A percentile compares a stretch with the other conserved stretches of the same genome.
phyloP scores from a whole-genome alignment of 164 flowering plant species.

The Chloranthus sessilifolius region DNA sequence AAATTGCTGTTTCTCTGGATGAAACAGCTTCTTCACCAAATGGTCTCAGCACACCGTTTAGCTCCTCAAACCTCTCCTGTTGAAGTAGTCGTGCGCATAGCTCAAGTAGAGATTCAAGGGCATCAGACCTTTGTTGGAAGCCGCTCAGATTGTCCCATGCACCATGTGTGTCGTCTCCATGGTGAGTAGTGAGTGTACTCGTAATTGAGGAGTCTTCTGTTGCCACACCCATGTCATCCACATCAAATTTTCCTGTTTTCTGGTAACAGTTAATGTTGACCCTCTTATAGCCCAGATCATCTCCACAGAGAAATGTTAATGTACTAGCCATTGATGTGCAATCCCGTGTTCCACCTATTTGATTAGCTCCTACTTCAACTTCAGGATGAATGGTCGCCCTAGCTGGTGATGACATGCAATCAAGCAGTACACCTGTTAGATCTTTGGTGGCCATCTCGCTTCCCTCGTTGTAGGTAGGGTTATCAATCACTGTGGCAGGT shows the following conservation, averaged over 20 bases:
- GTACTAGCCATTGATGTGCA: conserved; percentile 20
- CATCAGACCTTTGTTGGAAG: conserved; percentile 68
- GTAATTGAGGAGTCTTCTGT: conserved; percentile 27
- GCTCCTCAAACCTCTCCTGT: conserved; percentile 72
- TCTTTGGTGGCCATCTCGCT: conserved; percentile 4
- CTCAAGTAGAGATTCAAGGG: conserved; percentile 85
- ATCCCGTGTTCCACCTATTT: conserved; percentile 12
- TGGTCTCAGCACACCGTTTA: conserved; percentile 68
- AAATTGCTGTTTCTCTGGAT: conserved; percentile 85
- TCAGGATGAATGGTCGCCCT: conserved; percentile 7
- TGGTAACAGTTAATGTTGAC: conserved; percentile 6
- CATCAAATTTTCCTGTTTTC: conserved; percentile 20
- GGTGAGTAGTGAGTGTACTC: conserved; percentile 25
- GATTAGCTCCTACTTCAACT: conserved; percentile 14
- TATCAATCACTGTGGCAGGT: conserved; percentile 9
- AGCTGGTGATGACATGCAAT: conserved; percentile 20
- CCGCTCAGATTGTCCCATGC: conserved; percentile 34
- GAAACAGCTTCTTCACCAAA: conserved; percentile 75
- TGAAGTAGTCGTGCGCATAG: conserved; percentile 76
- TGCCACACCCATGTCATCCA: conserved; percentile 9
- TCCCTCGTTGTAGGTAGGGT: conserved; percentile 4
- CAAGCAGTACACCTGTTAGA: conserved; percentile 5
- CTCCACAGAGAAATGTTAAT: conserved; percentile 11
- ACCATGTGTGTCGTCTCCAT: conserved; percentile 24
- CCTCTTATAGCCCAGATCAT: conserved; percentile 20